These are phyloP conservation scores for Zygotorulaspora danielsina DNA, from an alignment of 805 yeast species.

Conservation along the genomic window DNA sequence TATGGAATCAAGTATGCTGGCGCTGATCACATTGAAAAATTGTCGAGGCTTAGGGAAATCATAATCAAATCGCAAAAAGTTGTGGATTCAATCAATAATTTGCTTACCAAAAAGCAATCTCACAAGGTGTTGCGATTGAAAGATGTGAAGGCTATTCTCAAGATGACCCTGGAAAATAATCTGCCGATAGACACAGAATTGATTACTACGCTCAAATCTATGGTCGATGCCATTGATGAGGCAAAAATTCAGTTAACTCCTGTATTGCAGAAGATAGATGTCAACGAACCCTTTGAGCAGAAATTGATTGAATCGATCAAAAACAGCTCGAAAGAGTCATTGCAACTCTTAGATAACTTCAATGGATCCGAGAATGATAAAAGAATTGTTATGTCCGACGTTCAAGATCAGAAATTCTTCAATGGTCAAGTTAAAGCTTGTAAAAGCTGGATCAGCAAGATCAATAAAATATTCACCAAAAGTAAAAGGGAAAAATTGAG, in stretches of 20 bases:
- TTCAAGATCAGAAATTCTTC: conserved; percentile 21
- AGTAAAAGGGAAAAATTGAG: conserved; percentile 7
- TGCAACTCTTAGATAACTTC: conserved; percentile 18
- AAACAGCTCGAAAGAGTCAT: conserved; percentile 5
- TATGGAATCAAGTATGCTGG: conserved; percentile 24
- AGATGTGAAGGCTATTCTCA: conserved; percentile 12
- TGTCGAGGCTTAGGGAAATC: conserved; percentile 18
- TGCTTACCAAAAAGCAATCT: conserved; percentile 15
- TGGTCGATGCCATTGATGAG: conserved; percentile 13
- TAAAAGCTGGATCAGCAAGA: conserved; percentile 13
- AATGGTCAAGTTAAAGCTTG: conserved; percentile 12
- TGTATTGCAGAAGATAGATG: conserved; percentile 10
- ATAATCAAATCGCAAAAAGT: conserved; percentile 20
- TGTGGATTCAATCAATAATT: conserved; percentile 11
- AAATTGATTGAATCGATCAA: conserved; percentile 8
- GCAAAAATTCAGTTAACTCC: conserved; percentile 17
- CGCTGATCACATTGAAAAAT: conserved; percentile 18
- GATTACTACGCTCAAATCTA: conserved; percentile 11
- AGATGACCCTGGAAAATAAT: conserved; percentile 10
- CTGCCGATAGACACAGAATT: conserved; percentile 24
- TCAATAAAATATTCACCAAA: conserved; percentile 8
- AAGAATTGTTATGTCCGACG: conserved; percentile 34
- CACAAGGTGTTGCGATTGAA: conserved; percentile 11
- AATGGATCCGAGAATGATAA: conserved; percentile 32
- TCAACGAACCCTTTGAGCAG: conserved; percentile 14